Evolutionary conservation across 2,329 filamentous ascomycete species (phyloP), one percentile per base, ranked within the genome.

Genomic region (Emericellopsis atlantica): DNA sequence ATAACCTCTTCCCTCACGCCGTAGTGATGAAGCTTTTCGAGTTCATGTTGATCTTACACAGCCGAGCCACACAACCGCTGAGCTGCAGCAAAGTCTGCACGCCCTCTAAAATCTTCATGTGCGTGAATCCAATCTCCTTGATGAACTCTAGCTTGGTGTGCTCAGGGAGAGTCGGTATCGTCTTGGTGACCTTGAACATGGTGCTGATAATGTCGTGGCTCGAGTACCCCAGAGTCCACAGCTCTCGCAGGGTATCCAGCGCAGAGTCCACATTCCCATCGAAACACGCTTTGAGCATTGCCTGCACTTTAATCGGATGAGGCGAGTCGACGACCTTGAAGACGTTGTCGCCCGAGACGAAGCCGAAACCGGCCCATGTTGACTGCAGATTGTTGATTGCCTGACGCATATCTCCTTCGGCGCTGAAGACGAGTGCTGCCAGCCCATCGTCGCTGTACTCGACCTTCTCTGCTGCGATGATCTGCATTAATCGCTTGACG

Each of bases 101-200:
- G 24, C 92, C 92, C 57, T 98, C 92, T n/a, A 98, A 68, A 42
- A 98, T 90, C 60, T 93, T 89, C 92, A 98, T 98, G 58, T 98
- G 92, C 3, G 92, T 94, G 62, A 96, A 96, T 40, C 92, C 92
- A 61, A 98, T 98, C 65, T 95, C 92, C 65, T 88, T 90, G 65
- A 96, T 94, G 52, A 96, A 98, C 58, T 96, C 90, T 46, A 98
- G 70, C 67, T 95, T 95, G 14, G 88, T 80, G 60, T 96, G 88
- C 64, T 98, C 92, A 49, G 87, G 92, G 43, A 98, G 67, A 2
- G 83, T 87, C 2, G 86, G 84, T 44, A 96, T 88, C 2, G 88
- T 93, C 69, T 96, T 98, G 36, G 92, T 96, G 45, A 98, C 92
- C 55, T 83, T 81, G 71, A 98, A 96, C 92, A 98, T 98, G 46